Evolutionary conservation across 176 grass and related monocot species (phyloP).

Genomic region (Zoysia pacifica): DNA sequence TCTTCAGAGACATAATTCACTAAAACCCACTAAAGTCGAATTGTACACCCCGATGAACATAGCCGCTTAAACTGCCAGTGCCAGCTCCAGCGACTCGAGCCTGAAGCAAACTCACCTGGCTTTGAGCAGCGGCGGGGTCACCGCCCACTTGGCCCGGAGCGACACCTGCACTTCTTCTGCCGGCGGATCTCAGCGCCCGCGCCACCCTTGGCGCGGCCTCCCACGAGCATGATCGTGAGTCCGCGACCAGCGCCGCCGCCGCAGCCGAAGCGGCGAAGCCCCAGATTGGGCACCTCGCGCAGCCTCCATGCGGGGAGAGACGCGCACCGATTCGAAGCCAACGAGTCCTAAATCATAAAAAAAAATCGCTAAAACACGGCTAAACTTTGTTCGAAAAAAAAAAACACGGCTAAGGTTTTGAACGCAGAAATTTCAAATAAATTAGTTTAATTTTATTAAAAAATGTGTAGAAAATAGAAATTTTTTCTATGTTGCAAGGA

Average conservation of each 20-base stretch:
- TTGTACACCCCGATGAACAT: not conserved
- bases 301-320: conserved; percentile 29
- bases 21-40: conserved; percentile 1
- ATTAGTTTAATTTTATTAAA: no score
- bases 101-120: conserved; percentile 54
- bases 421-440: no score
- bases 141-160: conserved; percentile 85
- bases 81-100: conserved; percentile 6
- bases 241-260: conserved; percentile 13
- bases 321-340: conserved; percentile 18
- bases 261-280: conserved; percentile 21
- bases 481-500: no score
- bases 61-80: not conserved
- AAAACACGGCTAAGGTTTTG: no score
- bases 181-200: conserved; percentile 49
- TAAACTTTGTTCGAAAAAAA: not conserved
- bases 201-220: conserved; percentile 21
- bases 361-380: not conserved
- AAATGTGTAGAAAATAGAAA: no score
- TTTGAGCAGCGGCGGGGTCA: conserved; percentile 85
- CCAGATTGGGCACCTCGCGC: conserved; percentile 44
- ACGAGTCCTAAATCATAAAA: not conserved
- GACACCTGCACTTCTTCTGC: conserved; percentile 88
- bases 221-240: conserved; percentile 31
- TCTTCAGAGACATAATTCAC: conserved; percentile 1